Percentiles rank a stretch among this genome's conserved stretches.
Conservation (phyloP, 441 rosid genomes). For the Sinapis alba region DNA sequence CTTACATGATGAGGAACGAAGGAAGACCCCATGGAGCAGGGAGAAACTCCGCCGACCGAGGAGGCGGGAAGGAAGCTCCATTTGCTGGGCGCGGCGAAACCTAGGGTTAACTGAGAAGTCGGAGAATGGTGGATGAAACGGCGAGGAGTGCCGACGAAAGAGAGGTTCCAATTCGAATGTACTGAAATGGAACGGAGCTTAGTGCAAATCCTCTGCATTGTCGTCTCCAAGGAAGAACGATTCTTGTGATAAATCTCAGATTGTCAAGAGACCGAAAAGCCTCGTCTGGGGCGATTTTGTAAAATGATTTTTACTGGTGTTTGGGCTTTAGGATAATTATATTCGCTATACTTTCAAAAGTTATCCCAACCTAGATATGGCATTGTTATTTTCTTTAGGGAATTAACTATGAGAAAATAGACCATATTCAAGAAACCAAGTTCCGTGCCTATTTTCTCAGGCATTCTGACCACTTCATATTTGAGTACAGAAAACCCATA, state of each 20-base stretch:
- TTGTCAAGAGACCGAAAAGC: background rate
- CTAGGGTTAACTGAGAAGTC: slow-evolving; percentile 38
- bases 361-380: too few species aligned
- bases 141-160: slow-evolving; percentile 35
- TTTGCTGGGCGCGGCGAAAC: slow-evolving; percentile 32
- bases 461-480: background rate
- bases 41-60: slow-evolving; percentile 28
- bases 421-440: background rate
- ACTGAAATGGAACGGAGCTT: slow-evolving; percentile 60
- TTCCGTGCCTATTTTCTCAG: background rate
- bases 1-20: slow-evolving; percentile 49
- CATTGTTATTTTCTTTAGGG: too few species aligned
- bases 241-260: background rate
- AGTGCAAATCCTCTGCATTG: slow-evolving; percentile 69
- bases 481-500: background rate
- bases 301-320: slow-evolving; percentile 4
- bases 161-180: slow-evolving; percentile 42
- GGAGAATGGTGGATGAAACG: slow-evolving; percentile 53
- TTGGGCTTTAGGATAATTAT: slow-evolving; percentile 1
- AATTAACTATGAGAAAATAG: too few species aligned
- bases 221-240: slow-evolving; percentile 20
- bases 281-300: slow-evolving; percentile 1
- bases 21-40: slow-evolving; percentile 38
- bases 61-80: slow-evolving; percentile 44
- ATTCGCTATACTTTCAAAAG: background rate